Evolutionary conservation across 305 asterid genomes (phyloP).

Genomic region (Ajuga reptans): DNA sequence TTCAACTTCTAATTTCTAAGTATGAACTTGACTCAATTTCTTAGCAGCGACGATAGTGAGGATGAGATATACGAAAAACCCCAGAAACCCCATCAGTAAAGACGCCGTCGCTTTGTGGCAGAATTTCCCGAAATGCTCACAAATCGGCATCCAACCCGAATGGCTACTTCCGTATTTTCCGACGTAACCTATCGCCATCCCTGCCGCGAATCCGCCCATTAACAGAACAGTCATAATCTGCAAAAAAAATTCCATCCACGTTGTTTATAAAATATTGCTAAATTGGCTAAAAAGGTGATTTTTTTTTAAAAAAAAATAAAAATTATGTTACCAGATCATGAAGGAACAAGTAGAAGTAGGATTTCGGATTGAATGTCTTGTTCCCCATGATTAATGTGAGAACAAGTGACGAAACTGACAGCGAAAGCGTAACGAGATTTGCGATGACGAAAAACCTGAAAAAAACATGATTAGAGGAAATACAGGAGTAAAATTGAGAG

Average conservation of each 20-base stretch:
- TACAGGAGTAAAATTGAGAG: too few species aligned
- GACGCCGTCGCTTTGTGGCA: slow-evolving; percentile 31
- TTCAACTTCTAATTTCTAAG: not conserved
- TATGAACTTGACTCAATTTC: not conserved
- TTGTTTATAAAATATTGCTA: not conserved
- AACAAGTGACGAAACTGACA: slow-evolving; percentile 29
- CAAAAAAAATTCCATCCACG: too few species aligned
- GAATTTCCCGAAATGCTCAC: slow-evolving; percentile 44
- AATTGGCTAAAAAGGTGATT: too few species aligned
- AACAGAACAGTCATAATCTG: slow-evolving; percentile 34
- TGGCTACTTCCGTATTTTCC: slow-evolving; percentile 51
- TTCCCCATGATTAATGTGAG: slow-evolving; percentile 14
- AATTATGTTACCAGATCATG: slow-evolving; percentile 75
- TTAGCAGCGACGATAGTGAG: slow-evolving; percentile 41
- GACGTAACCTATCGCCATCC: slow-evolving; percentile 37
- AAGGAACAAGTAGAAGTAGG: slow-evolving; percentile 38
- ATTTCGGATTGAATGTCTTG: slow-evolving; percentile 15
- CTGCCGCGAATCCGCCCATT: slow-evolving; percentile 46
- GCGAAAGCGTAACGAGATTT: slow-evolving; percentile 30
- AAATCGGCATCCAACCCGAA: slow-evolving; percentile 51
- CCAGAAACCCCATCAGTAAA: slow-evolving; percentile 17
- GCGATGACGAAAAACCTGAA: slow-evolving; percentile 46
- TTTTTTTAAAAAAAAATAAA: too few species aligned
- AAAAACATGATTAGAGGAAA: too few species aligned
- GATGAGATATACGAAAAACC: slow-evolving; percentile 25